Percentiles rank a stretch among this genome's conserved stretches.
Evolutionary conservation across 106 monocot species (phyloP).

Genomic region (Phalaenopsis equestris): DNA sequence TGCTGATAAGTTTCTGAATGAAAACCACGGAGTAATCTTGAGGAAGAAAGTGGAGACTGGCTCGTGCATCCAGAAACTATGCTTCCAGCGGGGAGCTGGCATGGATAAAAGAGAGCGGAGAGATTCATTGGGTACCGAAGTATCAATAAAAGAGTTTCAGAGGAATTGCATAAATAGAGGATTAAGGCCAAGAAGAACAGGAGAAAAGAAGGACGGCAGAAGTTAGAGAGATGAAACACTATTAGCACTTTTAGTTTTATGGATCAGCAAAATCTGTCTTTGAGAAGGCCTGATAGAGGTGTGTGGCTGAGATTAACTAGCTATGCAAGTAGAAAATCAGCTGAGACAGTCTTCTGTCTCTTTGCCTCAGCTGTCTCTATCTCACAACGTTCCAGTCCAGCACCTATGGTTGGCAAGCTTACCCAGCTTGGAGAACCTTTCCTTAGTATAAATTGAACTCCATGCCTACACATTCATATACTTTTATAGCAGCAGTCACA

Average conservation of each 20-base stretch:
- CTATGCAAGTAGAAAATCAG: background rate
- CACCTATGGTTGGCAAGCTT: no score
- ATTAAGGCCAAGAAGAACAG: background rate
- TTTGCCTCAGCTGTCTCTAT: no score
- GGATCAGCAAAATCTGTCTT: background rate
- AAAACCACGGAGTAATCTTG: constrained; percentile 2
- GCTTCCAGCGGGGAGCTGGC: constrained; percentile 22
- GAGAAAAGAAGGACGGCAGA: background rate
- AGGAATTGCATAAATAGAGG: no score
- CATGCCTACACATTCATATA: no score
- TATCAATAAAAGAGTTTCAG: background rate
- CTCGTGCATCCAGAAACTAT: background rate
- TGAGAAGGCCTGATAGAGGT: background rate
- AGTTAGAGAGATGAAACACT: background rate
- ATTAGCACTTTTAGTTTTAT: no score
- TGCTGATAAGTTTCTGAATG: no score
- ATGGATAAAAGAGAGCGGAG: constrained; percentile 34
- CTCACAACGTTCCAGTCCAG: no score
- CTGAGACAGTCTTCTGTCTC: background rate
- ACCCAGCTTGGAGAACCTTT: no score
- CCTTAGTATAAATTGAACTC: no score
- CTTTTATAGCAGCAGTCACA: no score
- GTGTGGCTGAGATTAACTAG: background rate
- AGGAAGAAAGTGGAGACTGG: constrained; percentile 1
- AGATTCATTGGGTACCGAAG: constrained; percentile 41